Percentiles rank a stretch among this genome's conserved stretches.
Evolutionary conservation across 192 early-diverging fungal species (phyloP).

Genomic region (Powellomyces hirtus): DNA sequence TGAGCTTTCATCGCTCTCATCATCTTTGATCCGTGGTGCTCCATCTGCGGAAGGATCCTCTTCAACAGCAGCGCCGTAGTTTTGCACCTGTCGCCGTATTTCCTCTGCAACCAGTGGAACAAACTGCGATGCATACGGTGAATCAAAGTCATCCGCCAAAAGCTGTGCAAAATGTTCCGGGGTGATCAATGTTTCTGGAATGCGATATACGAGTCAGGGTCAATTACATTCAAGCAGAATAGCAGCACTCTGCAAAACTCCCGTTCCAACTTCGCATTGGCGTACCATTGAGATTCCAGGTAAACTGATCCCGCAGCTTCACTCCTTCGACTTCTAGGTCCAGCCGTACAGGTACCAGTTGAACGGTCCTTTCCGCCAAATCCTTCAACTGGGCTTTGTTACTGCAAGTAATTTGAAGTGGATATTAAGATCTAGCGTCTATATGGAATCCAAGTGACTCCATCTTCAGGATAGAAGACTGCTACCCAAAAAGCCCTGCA

Average conservation of each 20-base stretch:
- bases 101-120: slow-evolving; percentile 66
- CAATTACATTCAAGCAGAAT: too few species aligned
- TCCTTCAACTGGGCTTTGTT: slow-evolving; percentile 12
- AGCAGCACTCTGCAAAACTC: too few species aligned
- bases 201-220: too few species aligned
- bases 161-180: slow-evolving; percentile 43
- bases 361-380: slow-evolving; percentile 23
- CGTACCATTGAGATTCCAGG: slow-evolving; percentile 62
- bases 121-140: slow-evolving; percentile 45
- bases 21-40: slow-evolving; percentile 19
- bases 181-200: slow-evolving; percentile 38
- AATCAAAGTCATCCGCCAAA: slow-evolving; percentile 39
- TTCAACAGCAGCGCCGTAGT: slow-evolving; percentile 34
- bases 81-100: slow-evolving; percentile 71
- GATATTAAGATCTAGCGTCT: not conserved
- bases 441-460: too few species aligned
- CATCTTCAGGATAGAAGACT: too few species aligned
- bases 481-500: too few species aligned
- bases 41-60: slow-evolving; percentile 35
- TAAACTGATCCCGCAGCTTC: slow-evolving; percentile 50
- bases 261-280: too few species aligned
- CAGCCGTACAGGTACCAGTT: slow-evolving; percentile 49
- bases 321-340: slow-evolving; percentile 55
- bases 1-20: slow-evolving; percentile 16
- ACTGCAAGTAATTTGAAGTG: slow-evolving; percentile 8